Evolutionary conservation across 768 basidiomycete species (phyloP).

Genomic region (Termitomyces sp.): DNA sequence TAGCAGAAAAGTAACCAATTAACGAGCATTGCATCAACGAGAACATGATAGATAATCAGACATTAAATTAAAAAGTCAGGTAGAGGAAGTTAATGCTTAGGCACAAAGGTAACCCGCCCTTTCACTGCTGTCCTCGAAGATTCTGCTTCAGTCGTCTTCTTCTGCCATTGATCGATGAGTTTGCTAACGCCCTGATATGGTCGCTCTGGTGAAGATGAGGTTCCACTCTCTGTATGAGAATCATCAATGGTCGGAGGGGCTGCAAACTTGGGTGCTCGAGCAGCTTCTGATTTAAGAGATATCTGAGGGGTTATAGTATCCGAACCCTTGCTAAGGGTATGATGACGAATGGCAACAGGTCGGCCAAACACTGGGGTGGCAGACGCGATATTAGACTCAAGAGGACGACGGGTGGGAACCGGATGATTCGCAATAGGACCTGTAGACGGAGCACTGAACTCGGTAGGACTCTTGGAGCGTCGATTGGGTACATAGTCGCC

Average conservation of each 20-base stretch:
- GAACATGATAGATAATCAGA: neutral
- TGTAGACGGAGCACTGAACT: neutral
- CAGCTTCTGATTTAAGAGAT: slow-evolving; percentile 23
- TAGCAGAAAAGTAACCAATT: neutral
- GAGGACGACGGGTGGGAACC: slow-evolving; percentile 1
- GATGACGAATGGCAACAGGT: slow-evolving; percentile 9
- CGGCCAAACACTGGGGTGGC: neutral
- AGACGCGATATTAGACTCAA: neutral
- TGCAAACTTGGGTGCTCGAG: slow-evolving; percentile 11
- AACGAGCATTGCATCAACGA: neutral
- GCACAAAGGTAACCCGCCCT: slow-evolving; percentile 27
- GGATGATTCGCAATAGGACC: neutral
- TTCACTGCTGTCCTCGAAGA: slow-evolving; percentile 21
- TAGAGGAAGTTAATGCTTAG: slow-evolving; percentile 32
- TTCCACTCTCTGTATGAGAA: slow-evolving; percentile 23
- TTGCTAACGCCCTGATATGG: slow-evolving; percentile 81
- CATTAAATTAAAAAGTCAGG: neutral
- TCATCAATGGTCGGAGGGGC: slow-evolving; percentile 16
- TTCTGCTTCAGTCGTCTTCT: slow-evolving; percentile 62
- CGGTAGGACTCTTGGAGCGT: slow-evolving; percentile 8
- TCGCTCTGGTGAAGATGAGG: slow-evolving; percentile 64
- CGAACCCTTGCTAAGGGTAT: slow-evolving; percentile 9
- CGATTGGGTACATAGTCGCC: slow-evolving; percentile 4
- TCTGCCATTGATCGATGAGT: slow-evolving; percentile 86
- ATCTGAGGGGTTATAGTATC: slow-evolving; percentile 19